Base-by-base conservation (phyloP, 1,284 basidiomycete genomes). In the Austroboletus novae-zelandiae region DNA sequence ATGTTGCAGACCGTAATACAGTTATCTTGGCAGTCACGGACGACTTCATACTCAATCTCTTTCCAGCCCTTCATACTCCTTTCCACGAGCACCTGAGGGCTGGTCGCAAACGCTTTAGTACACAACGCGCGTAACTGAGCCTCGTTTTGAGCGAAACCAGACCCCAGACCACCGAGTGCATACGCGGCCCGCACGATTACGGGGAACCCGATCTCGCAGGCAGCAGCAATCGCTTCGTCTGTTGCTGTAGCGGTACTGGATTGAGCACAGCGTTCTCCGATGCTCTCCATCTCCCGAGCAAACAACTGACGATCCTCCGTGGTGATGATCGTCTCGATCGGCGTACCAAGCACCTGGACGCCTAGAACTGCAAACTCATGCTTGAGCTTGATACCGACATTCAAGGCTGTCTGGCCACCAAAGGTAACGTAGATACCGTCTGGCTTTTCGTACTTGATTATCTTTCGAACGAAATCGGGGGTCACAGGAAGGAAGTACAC, bases 11-110 rank as follows among this genome's bases (percentile, higher is more conserved):
- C 95, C 1, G 94, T 98, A 73, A 98, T 98, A 68, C 95, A 98
- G 71, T 97, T 97, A 71, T 98, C 90, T 59, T 91, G 80, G 74
- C 94, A 97, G 73, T 99, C 96, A 53, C 96, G 82, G n/a, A 98
- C 96, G 46, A 99, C 96, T 71, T 99, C 96, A 65, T 99, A 99
- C 74, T 99, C 96, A 60, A 98, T 94, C 76, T 99, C 96, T 75
- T 99, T 98, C 94, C 94, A 98, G 13, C 96, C 96, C 75, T 98
- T 98, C 95, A 99, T 98, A 67, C 91, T 94, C 79, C 87, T 96
- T 78, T 99, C 96, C 23, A 99, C 93, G 25, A 99, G 78, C 1
- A 99, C 95, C 74, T 99, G 96, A 44, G 96, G 94, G 61, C 89
- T 93, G 31, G 93, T 98, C 43, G 96, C 95, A 68, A 99, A 98